Conservation (phyloP, 2,329 filamentous ascomycete species). For the Cladophialophora exuberans region DNA sequence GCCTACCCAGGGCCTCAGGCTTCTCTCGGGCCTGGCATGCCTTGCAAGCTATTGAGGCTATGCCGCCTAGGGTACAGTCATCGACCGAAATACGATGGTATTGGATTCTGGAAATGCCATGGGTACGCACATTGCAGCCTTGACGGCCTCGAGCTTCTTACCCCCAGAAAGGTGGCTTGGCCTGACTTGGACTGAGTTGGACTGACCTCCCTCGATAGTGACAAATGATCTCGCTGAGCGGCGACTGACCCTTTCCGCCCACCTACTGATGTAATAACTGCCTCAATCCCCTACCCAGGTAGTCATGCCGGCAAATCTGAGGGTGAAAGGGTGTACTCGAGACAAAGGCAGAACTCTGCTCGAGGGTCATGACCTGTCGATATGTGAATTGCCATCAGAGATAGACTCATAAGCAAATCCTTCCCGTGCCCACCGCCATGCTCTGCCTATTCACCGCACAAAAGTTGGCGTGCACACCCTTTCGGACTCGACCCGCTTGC, state of each 20-base stretch:
- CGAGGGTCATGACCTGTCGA: slow-evolving; percentile 20
- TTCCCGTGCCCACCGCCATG: slow-evolving; percentile 1
- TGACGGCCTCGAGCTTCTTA: slow-evolving; percentile 16
- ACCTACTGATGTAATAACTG: slow-evolving; percentile 21
- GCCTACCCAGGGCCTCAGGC: too few species aligned
- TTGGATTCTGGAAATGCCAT: slow-evolving; percentile 19
- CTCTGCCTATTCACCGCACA: not conserved
- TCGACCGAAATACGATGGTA: not conserved
- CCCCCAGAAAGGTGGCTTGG: too few species aligned
- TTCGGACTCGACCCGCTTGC: slow-evolving; percentile 15
- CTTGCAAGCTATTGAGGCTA: too few species aligned
- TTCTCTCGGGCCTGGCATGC: not conserved
- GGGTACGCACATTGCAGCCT: slow-evolving; percentile 15
- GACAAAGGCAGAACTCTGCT: slow-evolving; percentile 3
- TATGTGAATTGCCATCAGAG: slow-evolving; percentile 9
- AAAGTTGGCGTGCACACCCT: slow-evolving; percentile 8
- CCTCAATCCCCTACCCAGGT: slow-evolving; percentile 21
- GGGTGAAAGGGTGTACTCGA: slow-evolving; percentile 23
- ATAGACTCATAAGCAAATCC: slow-evolving; percentile 3
- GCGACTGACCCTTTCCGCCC: slow-evolving; percentile 10
- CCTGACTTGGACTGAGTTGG: too few species aligned
- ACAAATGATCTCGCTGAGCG: slow-evolving; percentile 9
- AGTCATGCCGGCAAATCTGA: slow-evolving; percentile 21
- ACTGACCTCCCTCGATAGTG: not conserved
- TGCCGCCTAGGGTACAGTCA: too few species aligned